Evolutionary conservation across 352 stramenopile genomes (phyloP).

Genomic region (Vaucheria bursata): DNA sequence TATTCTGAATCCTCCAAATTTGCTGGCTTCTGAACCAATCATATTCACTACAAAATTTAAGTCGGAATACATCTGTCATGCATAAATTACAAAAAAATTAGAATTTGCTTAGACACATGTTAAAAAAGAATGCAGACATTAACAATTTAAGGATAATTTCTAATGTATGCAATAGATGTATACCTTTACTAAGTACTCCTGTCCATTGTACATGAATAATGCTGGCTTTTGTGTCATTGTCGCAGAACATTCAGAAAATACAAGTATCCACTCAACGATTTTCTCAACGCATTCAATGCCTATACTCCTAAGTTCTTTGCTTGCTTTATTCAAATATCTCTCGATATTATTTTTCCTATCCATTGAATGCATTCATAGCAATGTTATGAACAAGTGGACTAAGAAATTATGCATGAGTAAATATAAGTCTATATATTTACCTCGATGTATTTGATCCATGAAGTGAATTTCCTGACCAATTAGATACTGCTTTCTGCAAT

Average conservation of each 20-base stretch:
- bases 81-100: too few species aligned
- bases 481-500: neutral
- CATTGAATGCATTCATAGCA: neutral
- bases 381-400: neutral
- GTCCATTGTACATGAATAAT: neutral
- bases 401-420: neutral
- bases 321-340: neutral
- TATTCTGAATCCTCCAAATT: too few species aligned
- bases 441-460: neutral
- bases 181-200: constrained; percentile 11
- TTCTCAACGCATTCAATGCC: constrained; percentile 1
- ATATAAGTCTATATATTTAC: neutral
- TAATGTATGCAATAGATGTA: too few species aligned
- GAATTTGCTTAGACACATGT: too few species aligned
- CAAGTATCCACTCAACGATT: neutral
- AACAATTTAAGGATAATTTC: too few species aligned
- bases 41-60: too few species aligned
- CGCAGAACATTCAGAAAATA: neutral
- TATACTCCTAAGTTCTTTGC: neutral
- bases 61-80: too few species aligned
- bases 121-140: too few species aligned
- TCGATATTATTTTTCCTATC: neutral
- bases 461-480: neutral
- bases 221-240: too few species aligned
- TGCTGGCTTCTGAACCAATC: too few species aligned